phyloP scores from a whole-genome alignment of 2,329 filamentous ascomycete species.

The Pseudogymnoascus pannorum region DNA sequence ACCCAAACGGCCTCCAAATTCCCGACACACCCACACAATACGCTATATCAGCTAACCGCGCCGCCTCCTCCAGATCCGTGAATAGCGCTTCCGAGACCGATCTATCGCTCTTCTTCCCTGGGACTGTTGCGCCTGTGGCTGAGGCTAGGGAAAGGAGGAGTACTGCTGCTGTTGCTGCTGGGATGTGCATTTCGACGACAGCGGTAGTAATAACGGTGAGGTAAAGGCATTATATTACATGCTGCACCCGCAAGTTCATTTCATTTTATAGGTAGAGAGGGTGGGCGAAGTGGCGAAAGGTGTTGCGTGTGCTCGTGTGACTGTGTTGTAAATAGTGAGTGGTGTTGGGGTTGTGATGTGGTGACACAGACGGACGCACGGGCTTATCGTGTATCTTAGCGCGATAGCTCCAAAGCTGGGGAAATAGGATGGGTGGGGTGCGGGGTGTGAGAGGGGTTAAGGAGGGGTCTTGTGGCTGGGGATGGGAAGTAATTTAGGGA shows the following conservation, averaged over 20 bases:
- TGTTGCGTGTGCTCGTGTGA: background rate
- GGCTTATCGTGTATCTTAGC: background rate
- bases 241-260: too few relatives aligned
- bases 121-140: background rate
- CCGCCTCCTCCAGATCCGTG: slow-evolving; percentile 72
- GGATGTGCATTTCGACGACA: slow-evolving; percentile 20
- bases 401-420: background rate
- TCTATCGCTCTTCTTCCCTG: background rate
- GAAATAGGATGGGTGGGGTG: background rate
- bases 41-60: slow-evolving; percentile 87
- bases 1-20: slow-evolving; percentile 74
- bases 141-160: slow-evolving; percentile 13
- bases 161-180: slow-evolving; percentile 17
- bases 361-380: background rate
- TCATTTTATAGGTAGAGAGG: background rate
- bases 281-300: background rate
- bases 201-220: too few relatives aligned
- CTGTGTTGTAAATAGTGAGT: background rate
- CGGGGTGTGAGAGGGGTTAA: background rate
- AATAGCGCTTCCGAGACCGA: slow-evolving; percentile 60
- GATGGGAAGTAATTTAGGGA: background rate
- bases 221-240: background rate
- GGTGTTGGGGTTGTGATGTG: background rate
- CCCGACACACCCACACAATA: slow-evolving; percentile 88
- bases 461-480: background rate